Conservation (phyloP, 495 filamentous ascomycete species). For the Neurospora sp. region DNA sequence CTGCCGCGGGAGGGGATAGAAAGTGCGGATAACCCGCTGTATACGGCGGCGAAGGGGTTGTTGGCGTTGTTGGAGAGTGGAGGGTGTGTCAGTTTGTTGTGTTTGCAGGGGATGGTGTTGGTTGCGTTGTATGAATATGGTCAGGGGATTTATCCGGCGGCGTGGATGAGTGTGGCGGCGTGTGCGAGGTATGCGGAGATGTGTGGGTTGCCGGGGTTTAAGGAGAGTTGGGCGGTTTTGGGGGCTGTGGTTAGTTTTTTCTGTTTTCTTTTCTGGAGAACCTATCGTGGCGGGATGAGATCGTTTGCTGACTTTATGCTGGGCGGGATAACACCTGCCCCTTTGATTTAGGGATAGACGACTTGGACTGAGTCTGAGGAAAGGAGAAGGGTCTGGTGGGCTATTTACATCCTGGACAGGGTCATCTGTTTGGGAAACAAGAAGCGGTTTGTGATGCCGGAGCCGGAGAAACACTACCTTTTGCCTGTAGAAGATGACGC, state of each 20-base stretch:
- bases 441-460: conserved; percentile 28
- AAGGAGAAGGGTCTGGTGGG: conserved; percentile 40
- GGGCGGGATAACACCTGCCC: neutral
- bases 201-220: conserved; percentile 33
- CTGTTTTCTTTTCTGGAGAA: no score
- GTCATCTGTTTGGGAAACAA: conserved; percentile 36
- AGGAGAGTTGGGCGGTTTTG: conserved; percentile 23
- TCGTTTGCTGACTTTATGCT: neutral
- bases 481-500: conserved; percentile 36
- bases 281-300: neutral
- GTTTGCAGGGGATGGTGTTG: conserved; percentile 35
- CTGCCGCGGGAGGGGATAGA: conserved; percentile 14
- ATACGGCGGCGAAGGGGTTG: conserved; percentile 33
- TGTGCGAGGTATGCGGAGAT: conserved; percentile 36
- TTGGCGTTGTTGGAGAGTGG: conserved; percentile 25
- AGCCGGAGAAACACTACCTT: conserved; percentile 27
- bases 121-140: conserved; percentile 39
- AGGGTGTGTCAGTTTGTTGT: conserved; percentile 29
- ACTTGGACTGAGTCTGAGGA: conserved; percentile 45
- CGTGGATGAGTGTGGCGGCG: conserved; percentile 34
- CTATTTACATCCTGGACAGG: conserved; percentile 39
- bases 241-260: conserved; percentile 18
- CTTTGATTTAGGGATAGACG: conserved; percentile 4
- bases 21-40: conserved; percentile 24
- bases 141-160: conserved; percentile 39